Evolutionary conservation across 2,329 filamentous ascomycete species (phyloP).

Genomic region (Colletotrichum tanaceti): DNA sequence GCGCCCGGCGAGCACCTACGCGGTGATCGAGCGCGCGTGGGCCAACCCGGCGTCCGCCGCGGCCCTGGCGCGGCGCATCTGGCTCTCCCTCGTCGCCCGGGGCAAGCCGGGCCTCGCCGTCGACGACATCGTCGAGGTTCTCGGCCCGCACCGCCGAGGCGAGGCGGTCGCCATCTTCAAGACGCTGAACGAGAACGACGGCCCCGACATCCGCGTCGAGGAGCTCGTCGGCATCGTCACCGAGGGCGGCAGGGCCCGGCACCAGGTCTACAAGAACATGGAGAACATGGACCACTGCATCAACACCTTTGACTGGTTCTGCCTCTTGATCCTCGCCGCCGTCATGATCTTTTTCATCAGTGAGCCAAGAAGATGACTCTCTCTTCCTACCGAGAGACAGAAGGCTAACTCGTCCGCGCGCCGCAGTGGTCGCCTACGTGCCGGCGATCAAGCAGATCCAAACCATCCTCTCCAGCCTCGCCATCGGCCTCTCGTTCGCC

Average conservation of each 20-base stretch:
- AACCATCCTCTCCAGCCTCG: conserved; percentile 44
- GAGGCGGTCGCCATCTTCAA: conserved; percentile 44
- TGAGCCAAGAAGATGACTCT: conserved; percentile 4
- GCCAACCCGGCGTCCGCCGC: conserved; percentile 45
- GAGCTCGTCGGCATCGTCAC: conserved; percentile 46
- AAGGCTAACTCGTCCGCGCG: conserved; percentile 1
- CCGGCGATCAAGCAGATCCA: conserved; percentile 47
- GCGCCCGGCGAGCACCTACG: conserved; percentile 44
- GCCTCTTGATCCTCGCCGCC: conserved; percentile 41
- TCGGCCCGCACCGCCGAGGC: conserved; percentile 44
- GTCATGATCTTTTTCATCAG: conserved; percentile 47
- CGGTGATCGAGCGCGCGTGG: conserved; percentile 45
- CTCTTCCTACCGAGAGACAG: no score
- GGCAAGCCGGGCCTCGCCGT: conserved; percentile 42
- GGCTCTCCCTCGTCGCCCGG: conserved; percentile 46
- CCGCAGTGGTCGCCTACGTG: conserved; percentile 42
- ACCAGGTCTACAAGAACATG: conserved; percentile 47
- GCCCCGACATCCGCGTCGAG: conserved; percentile 46
- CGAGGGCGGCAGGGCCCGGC: conserved; percentile 45
- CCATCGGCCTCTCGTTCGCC: conserved; percentile 73
- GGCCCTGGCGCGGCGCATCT: conserved; percentile 46
- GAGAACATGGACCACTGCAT: conserved; percentile 46
- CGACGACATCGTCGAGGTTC: conserved; percentile 45
- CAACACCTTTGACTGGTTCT: conserved; percentile 49
- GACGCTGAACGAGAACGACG: conserved; percentile 41